Evolutionary conservation across 805 yeast species (phyloP), one percentile per base, ranked within the genome.

Genomic region (Saccharomycopsis lassenensis): DNA sequence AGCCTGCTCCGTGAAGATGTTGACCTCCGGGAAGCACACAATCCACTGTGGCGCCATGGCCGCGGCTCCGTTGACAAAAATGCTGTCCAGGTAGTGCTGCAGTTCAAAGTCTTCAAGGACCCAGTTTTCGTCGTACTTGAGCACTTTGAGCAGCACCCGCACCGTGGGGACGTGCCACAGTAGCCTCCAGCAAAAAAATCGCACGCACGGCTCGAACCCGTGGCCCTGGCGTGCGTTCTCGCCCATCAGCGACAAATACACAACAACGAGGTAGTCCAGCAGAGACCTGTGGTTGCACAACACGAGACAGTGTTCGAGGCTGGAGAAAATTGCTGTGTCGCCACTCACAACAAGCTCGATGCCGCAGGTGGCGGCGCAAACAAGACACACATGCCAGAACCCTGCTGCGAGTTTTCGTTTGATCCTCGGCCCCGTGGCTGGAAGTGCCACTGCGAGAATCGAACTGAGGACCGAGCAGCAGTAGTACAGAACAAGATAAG

Each of bases 1-100:
- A 30, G 64, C 63, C 24, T 67, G 67, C 7, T 67, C 60, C 0
- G 76, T 69, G 54, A 71, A 69, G 5, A 80, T 70, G 48, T 80
- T 81, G 4, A 82, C 95, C 55, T 87, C 96, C 0, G 96, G 96
- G 46, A 86, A 86, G 6, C 82, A 45, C 1, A 77, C 74, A 0
- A 85, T 47, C 83, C 93, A 76, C 46, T 71, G 67, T 19, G 60
- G 62, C 5, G 12, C 7, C 12, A 36, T 7, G 41, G 37, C 41
- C 37, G 41, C 8, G 35, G 25, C 15, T 34, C 38, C 33, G 39
- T 29, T 3, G 48, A 27, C 1, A 44, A 49, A 58, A 51, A 27
- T 62, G 53, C 36, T 51, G 54, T 23, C 56, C 42, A 46, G 24
- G 22, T 46, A 42, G 11, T 49, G 45, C 26, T 67, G 69, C 23